These are phyloP conservation scores for Calophaca sinica DNA, from an alignment of 306 rosid genomes.

Conservation along the genomic window DNA sequence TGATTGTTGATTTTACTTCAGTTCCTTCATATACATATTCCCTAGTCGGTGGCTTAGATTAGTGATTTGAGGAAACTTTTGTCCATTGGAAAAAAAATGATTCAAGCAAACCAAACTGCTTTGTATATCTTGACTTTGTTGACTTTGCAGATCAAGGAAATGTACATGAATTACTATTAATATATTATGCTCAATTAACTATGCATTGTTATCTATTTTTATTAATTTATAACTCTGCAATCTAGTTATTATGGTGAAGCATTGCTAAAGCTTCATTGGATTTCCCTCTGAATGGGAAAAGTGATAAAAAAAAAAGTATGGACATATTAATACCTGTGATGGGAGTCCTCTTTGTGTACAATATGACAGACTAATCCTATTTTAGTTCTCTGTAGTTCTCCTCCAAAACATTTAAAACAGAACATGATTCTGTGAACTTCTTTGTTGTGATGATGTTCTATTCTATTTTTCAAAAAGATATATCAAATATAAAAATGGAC, in stretches of 20 bases:
- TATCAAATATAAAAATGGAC: neutral
- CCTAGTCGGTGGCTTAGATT: constrained; percentile 41
- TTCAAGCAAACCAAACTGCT: constrained; percentile 32
- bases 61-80: constrained; percentile 22
- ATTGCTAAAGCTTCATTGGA: constrained; percentile 4
- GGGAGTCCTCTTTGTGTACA: constrained; percentile 17
- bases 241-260: constrained; percentile 5
- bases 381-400: constrained; percentile 24
- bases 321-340: neutral
- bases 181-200: constrained; percentile 17
- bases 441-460: constrained; percentile 16
- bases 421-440: constrained; percentile 12
- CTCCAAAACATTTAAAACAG: neutral
- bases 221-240: neutral
- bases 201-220: neutral
- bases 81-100: neutral
- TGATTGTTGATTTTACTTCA: constrained; percentile 67
- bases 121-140: constrained; percentile 43
- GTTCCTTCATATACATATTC: constrained; percentile 60
- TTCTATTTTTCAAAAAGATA: neutral
- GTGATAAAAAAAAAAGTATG: neutral
- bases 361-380: neutral
- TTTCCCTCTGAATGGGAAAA: neutral
- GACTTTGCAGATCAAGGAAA: constrained; percentile 29
- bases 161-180: constrained; percentile 30